phyloP scores from a whole-genome alignment of 2,329 filamentous ascomycete genomes.

The Cadophora malorum region DNA sequence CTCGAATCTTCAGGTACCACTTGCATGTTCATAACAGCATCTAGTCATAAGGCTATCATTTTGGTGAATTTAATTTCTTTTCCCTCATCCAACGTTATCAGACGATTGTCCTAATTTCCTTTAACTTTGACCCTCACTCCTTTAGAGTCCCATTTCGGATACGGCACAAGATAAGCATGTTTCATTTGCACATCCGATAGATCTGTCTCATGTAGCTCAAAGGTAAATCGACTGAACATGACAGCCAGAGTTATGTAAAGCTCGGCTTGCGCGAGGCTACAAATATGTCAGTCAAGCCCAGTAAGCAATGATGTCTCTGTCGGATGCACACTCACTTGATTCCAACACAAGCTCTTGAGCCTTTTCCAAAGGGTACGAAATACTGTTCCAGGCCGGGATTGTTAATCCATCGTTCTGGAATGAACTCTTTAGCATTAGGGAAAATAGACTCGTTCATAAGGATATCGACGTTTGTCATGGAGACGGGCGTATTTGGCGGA shows the following conservation, averaged over 20 bases:
- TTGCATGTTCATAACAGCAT: background rate
- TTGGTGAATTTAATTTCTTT: background rate
- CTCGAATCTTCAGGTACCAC: background rate
- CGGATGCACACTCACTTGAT: constrained; percentile 26
- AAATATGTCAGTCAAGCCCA: background rate
- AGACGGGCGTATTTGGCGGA: constrained; percentile 46
- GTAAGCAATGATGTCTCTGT: background rate
- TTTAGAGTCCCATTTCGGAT: constrained; percentile 26
- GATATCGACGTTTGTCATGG: constrained; percentile 45
- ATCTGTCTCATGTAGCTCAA: constrained; percentile 30
- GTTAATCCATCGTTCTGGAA: constrained; percentile 32
- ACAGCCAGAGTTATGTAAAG: constrained; percentile 26
- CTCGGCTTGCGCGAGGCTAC: constrained; percentile 24
- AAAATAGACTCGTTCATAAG: constrained; percentile 26
- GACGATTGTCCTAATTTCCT: background rate
- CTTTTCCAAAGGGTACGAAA: constrained; percentile 43
- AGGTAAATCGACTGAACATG: constrained; percentile 26
- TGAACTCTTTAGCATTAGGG: constrained; percentile 23
- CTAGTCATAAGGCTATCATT: background rate
- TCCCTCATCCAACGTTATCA: too few species aligned
- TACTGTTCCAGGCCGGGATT: constrained; percentile 46
- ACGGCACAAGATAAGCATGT: constrained; percentile 32
- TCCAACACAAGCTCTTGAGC: constrained; percentile 28
- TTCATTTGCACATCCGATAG: constrained; percentile 28
- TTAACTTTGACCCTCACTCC: constrained; percentile 29